Conservation (phyloP, 257 asterid species). For the Mitragyna speciosa region DNA sequence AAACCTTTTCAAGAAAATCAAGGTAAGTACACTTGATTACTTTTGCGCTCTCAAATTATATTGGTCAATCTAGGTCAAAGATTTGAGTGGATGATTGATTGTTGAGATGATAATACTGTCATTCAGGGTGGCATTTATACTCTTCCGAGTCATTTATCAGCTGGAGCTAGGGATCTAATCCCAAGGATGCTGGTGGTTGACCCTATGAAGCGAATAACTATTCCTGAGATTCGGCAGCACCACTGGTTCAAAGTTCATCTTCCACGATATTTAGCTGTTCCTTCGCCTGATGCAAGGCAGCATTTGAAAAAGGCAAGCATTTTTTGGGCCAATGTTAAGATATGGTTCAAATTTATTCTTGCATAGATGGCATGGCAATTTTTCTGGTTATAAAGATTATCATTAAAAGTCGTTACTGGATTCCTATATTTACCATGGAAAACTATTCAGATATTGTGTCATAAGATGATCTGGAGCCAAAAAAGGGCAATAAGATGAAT, state of each 20-base stretch:
- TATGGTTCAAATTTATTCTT: not conserved
- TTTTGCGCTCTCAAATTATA: conserved; percentile 12
- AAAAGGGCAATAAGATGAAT: not conserved
- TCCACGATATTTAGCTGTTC: conserved; percentile 89
- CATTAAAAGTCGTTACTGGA: too few relatives aligned
- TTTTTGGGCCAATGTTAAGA: not conserved
- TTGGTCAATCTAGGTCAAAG: not conserved
- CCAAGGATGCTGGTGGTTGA: conserved; percentile 87
- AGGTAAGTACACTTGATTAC: conserved; percentile 48
- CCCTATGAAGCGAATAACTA: conserved; percentile 84
- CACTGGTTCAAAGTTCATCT: conserved; percentile 78
- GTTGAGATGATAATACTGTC: conserved; percentile 7
- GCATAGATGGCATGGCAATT: not conserved
- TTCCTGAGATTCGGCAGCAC: conserved; percentile 78
- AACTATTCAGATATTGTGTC: not conserved
- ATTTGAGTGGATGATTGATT: conserved; percentile 15
- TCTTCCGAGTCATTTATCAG: conserved; percentile 90
- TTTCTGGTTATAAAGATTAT: not conserved
- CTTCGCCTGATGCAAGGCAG: conserved; percentile 75
- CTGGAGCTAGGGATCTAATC: conserved; percentile 84
- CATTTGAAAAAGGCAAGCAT: conserved; percentile 59
- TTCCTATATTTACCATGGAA: not conserved
- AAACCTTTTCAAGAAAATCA: conserved; percentile 90
- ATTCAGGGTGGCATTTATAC: conserved; percentile 81
- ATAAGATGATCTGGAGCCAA: too few relatives aligned